phyloP scores from a whole-genome alignment of 305 asterid genomes.

The Lippia alba region DNA sequence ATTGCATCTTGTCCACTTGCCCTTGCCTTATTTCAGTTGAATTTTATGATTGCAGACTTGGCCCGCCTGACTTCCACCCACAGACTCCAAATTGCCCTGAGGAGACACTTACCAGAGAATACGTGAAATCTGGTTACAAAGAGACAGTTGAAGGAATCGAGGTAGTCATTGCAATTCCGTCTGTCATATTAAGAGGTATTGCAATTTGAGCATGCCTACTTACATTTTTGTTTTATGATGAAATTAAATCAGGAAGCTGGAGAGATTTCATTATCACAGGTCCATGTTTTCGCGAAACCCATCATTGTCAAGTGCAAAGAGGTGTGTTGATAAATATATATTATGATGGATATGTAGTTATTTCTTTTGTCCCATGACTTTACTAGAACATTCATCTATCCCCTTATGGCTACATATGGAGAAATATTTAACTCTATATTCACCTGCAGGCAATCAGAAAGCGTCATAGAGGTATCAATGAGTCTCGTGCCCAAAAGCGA shows the following conservation, averaged over 20 bases:
- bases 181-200: slow-evolving; percentile 1
- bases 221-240: slow-evolving; percentile 12
- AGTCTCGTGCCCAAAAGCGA: slow-evolving; percentile 92
- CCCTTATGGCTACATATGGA: slow-evolving; percentile 27
- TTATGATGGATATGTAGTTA: slow-evolving; percentile 19
- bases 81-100: slow-evolving; percentile 89
- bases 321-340: slow-evolving; percentile 48
- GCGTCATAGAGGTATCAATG: slow-evolving; percentile 92
- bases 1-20: not conserved
- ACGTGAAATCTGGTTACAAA: slow-evolving; percentile 69
- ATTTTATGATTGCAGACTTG: slow-evolving; percentile 64
- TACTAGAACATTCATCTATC: slow-evolving; percentile 25
- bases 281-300: slow-evolving; percentile 70
- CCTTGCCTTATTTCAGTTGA: slow-evolving; percentile 22
- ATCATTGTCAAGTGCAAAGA: slow-evolving; percentile 81
- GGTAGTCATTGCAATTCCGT: slow-evolving; percentile 42
- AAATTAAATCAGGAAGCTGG: slow-evolving; percentile 69
- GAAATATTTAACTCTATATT: slow-evolving; percentile 30
- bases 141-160: slow-evolving; percentile 82
- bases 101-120: slow-evolving; percentile 78
- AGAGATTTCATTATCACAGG: slow-evolving; percentile 82
- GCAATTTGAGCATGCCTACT: not conserved
- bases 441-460: slow-evolving; percentile 83
- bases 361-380: slow-evolving; percentile 12
- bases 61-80: slow-evolving; percentile 93